phyloP scores from a whole-genome alignment of 306 rosid genomes.

The Sicyos baderoa region DNA sequence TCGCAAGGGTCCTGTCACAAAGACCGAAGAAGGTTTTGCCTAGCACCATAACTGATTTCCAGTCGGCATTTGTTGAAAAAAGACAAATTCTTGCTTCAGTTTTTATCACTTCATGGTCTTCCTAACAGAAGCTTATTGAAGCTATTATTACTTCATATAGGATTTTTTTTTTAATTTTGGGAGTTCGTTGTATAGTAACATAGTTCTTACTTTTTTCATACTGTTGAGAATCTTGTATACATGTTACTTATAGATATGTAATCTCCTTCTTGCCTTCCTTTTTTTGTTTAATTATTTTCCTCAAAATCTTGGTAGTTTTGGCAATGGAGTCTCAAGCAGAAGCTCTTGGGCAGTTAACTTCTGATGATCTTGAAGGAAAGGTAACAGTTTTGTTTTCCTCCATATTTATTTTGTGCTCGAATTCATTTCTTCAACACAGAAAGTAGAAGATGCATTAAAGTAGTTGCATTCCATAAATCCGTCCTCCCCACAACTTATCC shows the following conservation, averaged over 20 bases:
- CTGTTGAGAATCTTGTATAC: neutral
- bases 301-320: conserved; percentile 44
- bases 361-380: conserved; percentile 90
- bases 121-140: conserved; percentile 1
- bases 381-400: conserved; percentile 28
- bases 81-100: neutral
- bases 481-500: too few species aligned
- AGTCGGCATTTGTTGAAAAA: too few species aligned
- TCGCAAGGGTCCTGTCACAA: too few species aligned
- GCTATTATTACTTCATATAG: neutral
- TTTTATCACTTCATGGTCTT: neutral
- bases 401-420: neutral
- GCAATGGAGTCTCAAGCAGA: conserved; percentile 97
- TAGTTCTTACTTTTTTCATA: neutral
- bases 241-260: neutral
- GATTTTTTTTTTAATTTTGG: too few species aligned
- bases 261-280: conserved; percentile 7
- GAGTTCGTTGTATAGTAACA: too few species aligned
- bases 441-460: neutral
- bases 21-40: too few species aligned
- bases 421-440: neutral
- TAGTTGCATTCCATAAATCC: too few species aligned
- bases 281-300: conserved; percentile 20
- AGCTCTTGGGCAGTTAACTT: conserved; percentile 89
- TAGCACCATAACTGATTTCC: too few species aligned